Evolutionary conservation across 768 basidiomycete species (phyloP), one percentile per base, ranked within the genome.

Genomic region (Boletus subcaerulescens): DNA sequence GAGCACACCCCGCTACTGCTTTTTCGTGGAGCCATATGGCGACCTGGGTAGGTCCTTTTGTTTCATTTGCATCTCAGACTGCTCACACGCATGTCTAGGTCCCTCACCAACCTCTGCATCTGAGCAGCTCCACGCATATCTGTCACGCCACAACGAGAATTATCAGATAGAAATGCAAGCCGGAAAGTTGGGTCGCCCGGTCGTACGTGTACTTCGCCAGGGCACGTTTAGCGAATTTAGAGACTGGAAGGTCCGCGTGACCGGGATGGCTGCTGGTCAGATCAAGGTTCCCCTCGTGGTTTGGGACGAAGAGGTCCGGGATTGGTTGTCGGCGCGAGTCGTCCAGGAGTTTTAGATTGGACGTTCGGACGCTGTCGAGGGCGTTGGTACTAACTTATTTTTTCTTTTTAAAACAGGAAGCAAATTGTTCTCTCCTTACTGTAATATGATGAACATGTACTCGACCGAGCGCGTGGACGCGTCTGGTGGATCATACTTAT

Each of bases 191-290:
- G 50, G 32, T 2, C 46, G 17, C 0, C 65, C 64, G 0, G 50
- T 44, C 31, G 56, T 66, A 26, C 53, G 59, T 12, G 52, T 64
- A 0, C 59, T 68, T 14, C 40, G 51, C 5, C 60, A 20, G 20
- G 65, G 65, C 26, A 62, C 62, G 11, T 65, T 60, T 50, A 18
- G 55, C 12, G 61, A 63, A 29, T 65, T 56, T 31, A 56, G 64
- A 7, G 57, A 58, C 29, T 65, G 63, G 65, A 63, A 63, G 49
- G 38, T 60, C 17, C 45, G 48, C 0, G 45, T 22, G 41, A 61
- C 58, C 13, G 58, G 62, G 22, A 45, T 52, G 44, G 58, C 52
- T 24, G 52, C 62, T 10, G 61, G 60, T 1, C 62, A 68, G 33
- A 48, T 60, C 42, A 68, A 68, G 48, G 57, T 65, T 7, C 66